phyloP scores from a whole-genome alignment of 768 basidiomycete species.

The Pulveroboletus sp. region DNA sequence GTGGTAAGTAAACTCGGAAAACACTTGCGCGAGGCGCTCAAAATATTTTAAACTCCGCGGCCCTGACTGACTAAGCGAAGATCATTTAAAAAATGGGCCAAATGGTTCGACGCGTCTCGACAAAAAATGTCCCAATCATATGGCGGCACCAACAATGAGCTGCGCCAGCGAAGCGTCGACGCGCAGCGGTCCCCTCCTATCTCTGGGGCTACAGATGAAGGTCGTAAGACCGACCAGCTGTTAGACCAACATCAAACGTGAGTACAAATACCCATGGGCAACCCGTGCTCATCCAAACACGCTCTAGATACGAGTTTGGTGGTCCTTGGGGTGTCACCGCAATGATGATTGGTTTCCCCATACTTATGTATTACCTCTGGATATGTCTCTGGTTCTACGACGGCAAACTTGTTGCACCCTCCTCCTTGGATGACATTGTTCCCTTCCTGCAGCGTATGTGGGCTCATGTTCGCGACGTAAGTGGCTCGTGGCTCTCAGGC shows the following conservation, averaged over 20 bases:
- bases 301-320: slow-evolving; percentile 87
- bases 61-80: slow-evolving; percentile 17
- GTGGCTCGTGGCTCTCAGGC: slow-evolving; percentile 17
- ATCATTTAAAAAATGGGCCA: slow-evolving; percentile 10
- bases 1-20: slow-evolving; percentile 6
- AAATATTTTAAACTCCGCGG: slow-evolving; percentile 14
- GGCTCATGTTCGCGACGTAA: slow-evolving; percentile 76
- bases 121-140: slow-evolving; percentile 30
- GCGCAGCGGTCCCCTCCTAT: slow-evolving; percentile 11
- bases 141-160: slow-evolving; percentile 18
- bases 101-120: slow-evolving; percentile 7
- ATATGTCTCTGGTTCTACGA: slow-evolving; percentile 97
- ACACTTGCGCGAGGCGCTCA: slow-evolving; percentile 20
- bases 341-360: slow-evolving; percentile 93
- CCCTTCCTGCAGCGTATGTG: slow-evolving; percentile 85
- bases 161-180: slow-evolving; percentile 32
- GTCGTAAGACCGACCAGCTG: slow-evolving; percentile 67
- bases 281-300: slow-evolving; percentile 2
- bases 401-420: slow-evolving; percentile 72
- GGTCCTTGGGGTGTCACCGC: slow-evolving; percentile 87
- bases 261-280: slow-evolving; percentile 15
- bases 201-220: slow-evolving; percentile 56
- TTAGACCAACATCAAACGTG: slow-evolving; percentile 70
- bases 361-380: slow-evolving; percentile 99
- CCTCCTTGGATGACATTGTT: slow-evolving; percentile 62